A percentile compares a stretch with the other conserved stretches of the same genome.
These are phyloP conservation scores for Phytophthora agathidicida DNA, from an alignment of 352 stramenopile genomes.

Conservation along the genomic window DNA sequence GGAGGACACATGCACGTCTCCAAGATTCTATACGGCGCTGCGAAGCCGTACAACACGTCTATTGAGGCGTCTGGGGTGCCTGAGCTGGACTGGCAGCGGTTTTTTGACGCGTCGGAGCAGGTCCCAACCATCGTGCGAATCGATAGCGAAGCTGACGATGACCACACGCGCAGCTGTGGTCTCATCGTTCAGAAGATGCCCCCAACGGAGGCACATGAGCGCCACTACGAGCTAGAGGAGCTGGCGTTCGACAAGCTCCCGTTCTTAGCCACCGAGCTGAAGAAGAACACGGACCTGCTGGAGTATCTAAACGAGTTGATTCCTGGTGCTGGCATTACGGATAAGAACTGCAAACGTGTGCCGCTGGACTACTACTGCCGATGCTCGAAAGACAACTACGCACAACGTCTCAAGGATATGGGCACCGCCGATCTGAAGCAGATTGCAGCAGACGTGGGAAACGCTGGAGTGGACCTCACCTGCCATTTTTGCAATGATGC, in stretches of 20 bases:
- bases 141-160: slow-evolving; percentile 53
- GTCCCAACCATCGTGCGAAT: slow-evolving; percentile 85
- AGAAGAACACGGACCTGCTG: slow-evolving; percentile 61
- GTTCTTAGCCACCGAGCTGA: slow-evolving; percentile 54
- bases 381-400: slow-evolving; percentile 80
- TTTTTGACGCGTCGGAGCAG: slow-evolving; percentile 88
- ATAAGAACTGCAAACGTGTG: slow-evolving; percentile 59
- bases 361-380: slow-evolving; percentile 87
- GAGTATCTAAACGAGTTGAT: slow-evolving; percentile 82
- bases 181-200: slow-evolving; percentile 89
- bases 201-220: slow-evolving; percentile 50
- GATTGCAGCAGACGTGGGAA: slow-evolving; percentile 55
- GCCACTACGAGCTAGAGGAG: slow-evolving; percentile 68
- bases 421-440: slow-evolving; percentile 50
- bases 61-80: slow-evolving; percentile 67
- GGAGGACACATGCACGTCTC: slow-evolving; percentile 74
- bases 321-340: slow-evolving; percentile 62
- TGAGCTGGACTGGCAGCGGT: slow-evolving; percentile 80
- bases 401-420: slow-evolving; percentile 55
- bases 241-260: slow-evolving; percentile 60
- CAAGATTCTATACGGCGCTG: slow-evolving; percentile 78
- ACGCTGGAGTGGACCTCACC: slow-evolving; percentile 68
- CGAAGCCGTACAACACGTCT: slow-evolving; percentile 81
- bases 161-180: slow-evolving; percentile 65
- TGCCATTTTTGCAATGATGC: slow-evolving; percentile 89